These are phyloP conservation scores for Pythium folliculosum DNA, from an alignment of 352 stramenopile species.

Conservation along the genomic window DNA sequence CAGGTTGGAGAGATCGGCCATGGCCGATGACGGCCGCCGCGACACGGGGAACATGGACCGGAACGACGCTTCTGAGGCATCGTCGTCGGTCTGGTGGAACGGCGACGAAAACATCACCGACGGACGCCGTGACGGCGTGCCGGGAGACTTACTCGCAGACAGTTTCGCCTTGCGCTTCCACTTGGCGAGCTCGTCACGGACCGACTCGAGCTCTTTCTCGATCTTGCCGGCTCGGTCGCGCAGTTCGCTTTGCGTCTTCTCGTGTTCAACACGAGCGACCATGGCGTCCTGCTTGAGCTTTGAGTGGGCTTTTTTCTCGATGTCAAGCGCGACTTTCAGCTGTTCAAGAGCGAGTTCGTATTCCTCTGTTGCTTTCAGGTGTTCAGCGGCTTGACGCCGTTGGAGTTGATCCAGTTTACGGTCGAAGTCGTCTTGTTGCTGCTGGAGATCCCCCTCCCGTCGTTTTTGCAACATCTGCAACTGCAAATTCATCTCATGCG, in stretches of 20 bases:
- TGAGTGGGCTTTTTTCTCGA: conserved; percentile 24
- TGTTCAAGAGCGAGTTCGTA: conserved; percentile 38
- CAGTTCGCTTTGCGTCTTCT: conserved; percentile 46
- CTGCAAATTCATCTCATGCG: conserved; percentile 61
- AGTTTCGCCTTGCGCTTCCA: conserved; percentile 80
- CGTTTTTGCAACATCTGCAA: conserved; percentile 51
- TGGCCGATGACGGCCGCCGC: conserved; percentile 59
- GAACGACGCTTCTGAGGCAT: conserved; percentile 55
- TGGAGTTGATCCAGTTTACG: conserved; percentile 60
- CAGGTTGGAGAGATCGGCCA: conserved; percentile 72
- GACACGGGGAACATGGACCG: conserved; percentile 40
- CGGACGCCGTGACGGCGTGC: conserved; percentile 42
- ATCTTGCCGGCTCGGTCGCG: conserved; percentile 61
- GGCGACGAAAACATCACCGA: conserved; percentile 45
- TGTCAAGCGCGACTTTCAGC: conserved; percentile 21
- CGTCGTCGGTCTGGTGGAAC: conserved; percentile 60
- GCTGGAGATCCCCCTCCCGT: conserved; percentile 53
- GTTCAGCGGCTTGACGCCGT: conserved; percentile 43
- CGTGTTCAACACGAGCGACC: conserved; percentile 23
- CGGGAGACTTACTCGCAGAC: conserved; percentile 35
- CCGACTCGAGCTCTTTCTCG: conserved; percentile 62
- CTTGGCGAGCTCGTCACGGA: conserved; percentile 55
- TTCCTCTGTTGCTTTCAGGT: conserved; percentile 59
- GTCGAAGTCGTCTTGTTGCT: conserved; percentile 52
- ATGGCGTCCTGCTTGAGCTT: conserved; percentile 35